Evolutionary conservation across 805 yeast species (phyloP).

Genomic region (Isabelozyma rhagii): DNA sequence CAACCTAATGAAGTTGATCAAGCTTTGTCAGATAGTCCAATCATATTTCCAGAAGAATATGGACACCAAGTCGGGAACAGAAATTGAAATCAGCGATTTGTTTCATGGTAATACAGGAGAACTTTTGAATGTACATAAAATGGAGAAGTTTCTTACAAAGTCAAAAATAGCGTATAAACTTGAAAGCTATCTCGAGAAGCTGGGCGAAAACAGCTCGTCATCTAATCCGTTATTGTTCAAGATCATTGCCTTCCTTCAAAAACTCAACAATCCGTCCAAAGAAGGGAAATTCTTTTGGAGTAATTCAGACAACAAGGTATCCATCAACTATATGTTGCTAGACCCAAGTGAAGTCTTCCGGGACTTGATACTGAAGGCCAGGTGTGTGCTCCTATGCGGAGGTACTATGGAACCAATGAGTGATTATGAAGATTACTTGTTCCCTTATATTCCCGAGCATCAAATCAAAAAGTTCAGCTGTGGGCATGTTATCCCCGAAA

Average conservation of each 20-base stretch:
- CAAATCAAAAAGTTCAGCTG: conserved; percentile 61
- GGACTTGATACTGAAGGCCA: conserved; percentile 60
- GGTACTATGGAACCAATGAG: conserved; percentile 91
- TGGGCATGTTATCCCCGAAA: conserved; percentile 78
- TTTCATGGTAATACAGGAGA: conserved; percentile 64
- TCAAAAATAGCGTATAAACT: conserved; percentile 83
- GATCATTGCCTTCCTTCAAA: conserved; percentile 59
- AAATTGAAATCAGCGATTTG: conserved; percentile 49
- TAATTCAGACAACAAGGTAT: conserved; percentile 12
- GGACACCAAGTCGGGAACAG: conserved; percentile 23
- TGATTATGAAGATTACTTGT: conserved; percentile 66
- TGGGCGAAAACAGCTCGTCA: conserved; percentile 3
- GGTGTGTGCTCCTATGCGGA: conserved; percentile 80
- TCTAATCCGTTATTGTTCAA: conserved; percentile 62
- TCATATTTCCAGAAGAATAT: conserved; percentile 36
- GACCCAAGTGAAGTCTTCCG: conserved; percentile 75
- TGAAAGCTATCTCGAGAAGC: conserved; percentile 58
- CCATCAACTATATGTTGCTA: conserved; percentile 65
- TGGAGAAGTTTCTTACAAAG: conserved; percentile 59
- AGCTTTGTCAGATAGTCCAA: conserved; percentile 50
- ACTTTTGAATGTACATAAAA: conserved; percentile 61
- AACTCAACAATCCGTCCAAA: conserved; percentile 67
- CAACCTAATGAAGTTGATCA: conserved; percentile 60
- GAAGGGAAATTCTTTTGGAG: conserved; percentile 83
- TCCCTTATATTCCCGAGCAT: conserved; percentile 47